Percentiles rank a stretch among this genome's conserved stretches.
These are phyloP conservation scores for Cordyceps tenuipes DNA, from an alignment of 2,329 filamentous ascomycete species.

Conservation along the genomic window DNA sequence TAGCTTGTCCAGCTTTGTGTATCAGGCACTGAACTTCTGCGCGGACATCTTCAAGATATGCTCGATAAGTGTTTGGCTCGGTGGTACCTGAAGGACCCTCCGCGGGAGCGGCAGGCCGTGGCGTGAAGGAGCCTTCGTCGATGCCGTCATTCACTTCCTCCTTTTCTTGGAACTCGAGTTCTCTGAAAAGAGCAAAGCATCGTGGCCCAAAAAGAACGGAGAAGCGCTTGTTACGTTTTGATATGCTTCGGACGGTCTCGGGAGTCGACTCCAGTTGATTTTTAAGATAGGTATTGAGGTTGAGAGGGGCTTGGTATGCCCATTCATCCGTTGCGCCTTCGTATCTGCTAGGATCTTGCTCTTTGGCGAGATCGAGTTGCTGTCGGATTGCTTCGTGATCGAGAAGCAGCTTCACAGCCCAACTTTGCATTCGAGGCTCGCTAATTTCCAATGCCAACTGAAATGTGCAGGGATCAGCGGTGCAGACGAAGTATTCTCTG, in stretches of 20 bases:
- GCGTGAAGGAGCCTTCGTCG: conserved; percentile 30
- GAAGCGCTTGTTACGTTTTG: conserved; percentile 50
- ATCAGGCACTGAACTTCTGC: conserved; percentile 39
- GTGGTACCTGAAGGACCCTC: conserved; percentile 27
- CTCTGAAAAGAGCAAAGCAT: conserved; percentile 39
- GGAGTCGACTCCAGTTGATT: conserved; percentile 36
- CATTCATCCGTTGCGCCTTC: conserved; percentile 33
- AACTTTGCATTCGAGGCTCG: conserved; percentile 35
- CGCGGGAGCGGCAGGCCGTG: conserved; percentile 25
- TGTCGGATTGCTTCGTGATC: conserved; percentile 36
- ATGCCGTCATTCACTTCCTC: conserved; percentile 30
- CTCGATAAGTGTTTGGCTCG: conserved; percentile 33
- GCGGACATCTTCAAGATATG: conserved; percentile 41
- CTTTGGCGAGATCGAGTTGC: conserved; percentile 31
- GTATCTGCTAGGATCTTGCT: conserved; percentile 41
- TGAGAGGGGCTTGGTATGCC: conserved; percentile 31
- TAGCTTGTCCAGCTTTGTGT: conserved; percentile 25
- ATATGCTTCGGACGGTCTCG: conserved; percentile 36
- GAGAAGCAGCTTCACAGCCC: conserved; percentile 35
- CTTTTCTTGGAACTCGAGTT: conserved; percentile 40
- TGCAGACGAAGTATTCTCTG: conserved; percentile 34
- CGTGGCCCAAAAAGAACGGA: conserved; percentile 43
- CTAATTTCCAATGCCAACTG: conserved; percentile 40
- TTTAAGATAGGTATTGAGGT: conserved; percentile 43
- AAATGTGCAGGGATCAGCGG: conserved; percentile 33